Conservation (phyloP, 805 yeast genomes). For the Saccharomycopsis fibuligera region DNA sequence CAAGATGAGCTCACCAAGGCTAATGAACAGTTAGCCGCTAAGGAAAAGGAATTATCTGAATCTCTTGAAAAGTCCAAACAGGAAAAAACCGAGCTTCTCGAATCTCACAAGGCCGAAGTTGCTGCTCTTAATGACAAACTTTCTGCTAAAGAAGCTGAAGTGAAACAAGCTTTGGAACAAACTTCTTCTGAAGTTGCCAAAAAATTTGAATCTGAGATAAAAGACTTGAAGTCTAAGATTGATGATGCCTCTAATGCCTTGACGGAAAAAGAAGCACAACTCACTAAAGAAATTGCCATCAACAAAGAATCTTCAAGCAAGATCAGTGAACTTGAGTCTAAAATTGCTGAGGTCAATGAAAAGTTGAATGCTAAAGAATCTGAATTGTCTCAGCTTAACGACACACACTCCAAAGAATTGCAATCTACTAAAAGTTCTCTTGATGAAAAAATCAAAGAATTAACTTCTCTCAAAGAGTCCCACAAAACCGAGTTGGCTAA, state of each 20-base stretch:
- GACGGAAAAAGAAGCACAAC: not conserved
- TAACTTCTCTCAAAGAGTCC: not conserved
- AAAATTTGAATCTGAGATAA: not conserved
- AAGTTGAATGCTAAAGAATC: conserved; percentile 2
- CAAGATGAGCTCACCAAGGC: not conserved
- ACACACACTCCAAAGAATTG: not conserved
- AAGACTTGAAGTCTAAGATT: not conserved
- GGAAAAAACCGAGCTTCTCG: conserved; percentile 6
- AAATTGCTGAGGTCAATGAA: not conserved
- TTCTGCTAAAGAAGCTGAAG: not conserved
- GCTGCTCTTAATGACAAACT: conserved; percentile 1
- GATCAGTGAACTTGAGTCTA: conserved; percentile 5
- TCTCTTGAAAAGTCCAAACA: not conserved
- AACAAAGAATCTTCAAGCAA: not conserved
- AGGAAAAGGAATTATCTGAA: conserved; percentile 1
- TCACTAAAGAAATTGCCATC: not conserved
- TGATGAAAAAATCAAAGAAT: conserved; percentile 1
- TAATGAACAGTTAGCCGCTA: not conserved
- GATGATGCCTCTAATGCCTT: not conserved
- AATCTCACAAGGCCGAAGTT: conserved; percentile 1
- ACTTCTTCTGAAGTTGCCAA: not conserved
- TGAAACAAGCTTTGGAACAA: not conserved
- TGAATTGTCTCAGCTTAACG: conserved; percentile 2
- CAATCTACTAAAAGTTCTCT: not conserved
- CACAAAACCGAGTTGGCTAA: conserved; percentile 1